Conservation (phyloP, 352 stramenopile species). For the Globisporangium perplexum region DNA sequence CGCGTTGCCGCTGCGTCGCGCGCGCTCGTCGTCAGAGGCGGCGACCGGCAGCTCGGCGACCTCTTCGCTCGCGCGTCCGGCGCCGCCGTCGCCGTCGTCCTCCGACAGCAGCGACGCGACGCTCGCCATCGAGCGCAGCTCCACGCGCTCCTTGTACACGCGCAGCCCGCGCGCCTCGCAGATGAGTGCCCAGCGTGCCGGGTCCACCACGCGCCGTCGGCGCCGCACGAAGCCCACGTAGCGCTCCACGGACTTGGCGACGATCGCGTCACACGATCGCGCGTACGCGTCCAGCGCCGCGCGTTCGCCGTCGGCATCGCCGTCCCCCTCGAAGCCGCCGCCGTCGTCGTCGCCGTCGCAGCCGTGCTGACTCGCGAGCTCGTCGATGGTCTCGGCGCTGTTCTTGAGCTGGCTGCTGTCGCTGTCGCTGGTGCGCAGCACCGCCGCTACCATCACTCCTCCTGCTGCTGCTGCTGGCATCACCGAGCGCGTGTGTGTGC, state of each 20-base stretch:
- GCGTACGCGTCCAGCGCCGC: conserved; percentile 32
- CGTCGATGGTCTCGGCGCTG: not conserved
- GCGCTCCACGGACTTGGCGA: conserved; percentile 42
- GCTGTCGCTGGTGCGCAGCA: not conserved
- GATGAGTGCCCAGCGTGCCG: conserved; percentile 32
- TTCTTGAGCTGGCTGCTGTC: not conserved
- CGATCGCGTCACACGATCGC: conserved; percentile 42
- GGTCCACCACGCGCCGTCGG: conserved; percentile 29
- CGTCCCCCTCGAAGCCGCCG: not conserved
- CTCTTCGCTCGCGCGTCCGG: conserved; percentile 3
- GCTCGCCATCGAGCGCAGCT: conserved; percentile 13
- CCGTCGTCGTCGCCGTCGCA: not conserved
- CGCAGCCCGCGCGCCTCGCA: conserved; percentile 34
- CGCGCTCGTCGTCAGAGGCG: no score
- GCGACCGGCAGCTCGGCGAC: conserved; percentile 7
- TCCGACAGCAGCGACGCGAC: not conserved
- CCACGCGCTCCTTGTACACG: conserved; percentile 49
- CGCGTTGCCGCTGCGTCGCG: no score
- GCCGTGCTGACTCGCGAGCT: not conserved
- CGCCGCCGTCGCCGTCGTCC: not conserved
- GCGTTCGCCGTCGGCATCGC: not conserved
- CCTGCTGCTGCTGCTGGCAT: not conserved
- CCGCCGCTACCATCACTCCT: no score
- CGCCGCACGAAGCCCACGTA: conserved; percentile 44
- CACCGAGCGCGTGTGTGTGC: not conserved